Evolutionary conservation across 2,329 filamentous ascomycete species (phyloP).

Genomic region (Aureobasidium melanogenum): DNA sequence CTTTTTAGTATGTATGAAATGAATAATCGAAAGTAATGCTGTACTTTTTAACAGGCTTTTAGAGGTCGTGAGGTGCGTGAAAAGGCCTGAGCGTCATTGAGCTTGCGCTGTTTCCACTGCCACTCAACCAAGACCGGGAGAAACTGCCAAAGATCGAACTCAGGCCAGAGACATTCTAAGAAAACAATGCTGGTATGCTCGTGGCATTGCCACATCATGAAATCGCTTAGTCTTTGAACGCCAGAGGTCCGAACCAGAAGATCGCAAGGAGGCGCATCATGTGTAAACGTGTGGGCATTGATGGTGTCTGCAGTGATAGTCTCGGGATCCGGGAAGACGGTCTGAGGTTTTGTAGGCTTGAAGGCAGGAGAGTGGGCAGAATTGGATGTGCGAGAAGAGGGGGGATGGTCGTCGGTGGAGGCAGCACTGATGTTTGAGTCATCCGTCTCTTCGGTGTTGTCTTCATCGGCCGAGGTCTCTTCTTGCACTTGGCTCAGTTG

Average conservation of each 20-base stretch:
- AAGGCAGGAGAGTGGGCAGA: slow-evolving; percentile 30
- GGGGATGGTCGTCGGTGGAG: slow-evolving; percentile 21
- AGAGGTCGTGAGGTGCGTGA: background rate
- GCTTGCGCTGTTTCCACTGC: slow-evolving; percentile 53
- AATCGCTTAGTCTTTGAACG: slow-evolving; percentile 87
- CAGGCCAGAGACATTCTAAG: slow-evolving; percentile 85
- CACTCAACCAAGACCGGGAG: slow-evolving; percentile 88
- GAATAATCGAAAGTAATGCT: background rate
- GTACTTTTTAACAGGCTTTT: background rate
- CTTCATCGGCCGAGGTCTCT: slow-evolving; percentile 13
- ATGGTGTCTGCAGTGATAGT: slow-evolving; percentile 76
- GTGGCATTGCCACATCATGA: slow-evolving; percentile 98
- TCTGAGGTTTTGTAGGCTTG: slow-evolving; percentile 26
- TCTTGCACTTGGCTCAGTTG: slow-evolving; percentile 34
- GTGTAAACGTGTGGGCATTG: slow-evolving; percentile 79
- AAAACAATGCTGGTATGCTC: slow-evolving; percentile 89
- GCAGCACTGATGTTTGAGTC: slow-evolving; percentile 12
- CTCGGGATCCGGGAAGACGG: slow-evolving; percentile 65
- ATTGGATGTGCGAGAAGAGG: slow-evolving; percentile 28
- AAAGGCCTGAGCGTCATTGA: slow-evolving; percentile 22
- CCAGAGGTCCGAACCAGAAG: slow-evolving; percentile 87
- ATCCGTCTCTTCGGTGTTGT: slow-evolving; percentile 14
- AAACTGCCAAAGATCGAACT: slow-evolving; percentile 91
- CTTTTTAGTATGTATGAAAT: background rate
- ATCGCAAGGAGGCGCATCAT: slow-evolving; percentile 76